These are phyloP conservation scores for Talaromyces sp. DNA, from an alignment of 2,329 filamentous ascomycete genomes.

Conservation along the genomic window DNA sequence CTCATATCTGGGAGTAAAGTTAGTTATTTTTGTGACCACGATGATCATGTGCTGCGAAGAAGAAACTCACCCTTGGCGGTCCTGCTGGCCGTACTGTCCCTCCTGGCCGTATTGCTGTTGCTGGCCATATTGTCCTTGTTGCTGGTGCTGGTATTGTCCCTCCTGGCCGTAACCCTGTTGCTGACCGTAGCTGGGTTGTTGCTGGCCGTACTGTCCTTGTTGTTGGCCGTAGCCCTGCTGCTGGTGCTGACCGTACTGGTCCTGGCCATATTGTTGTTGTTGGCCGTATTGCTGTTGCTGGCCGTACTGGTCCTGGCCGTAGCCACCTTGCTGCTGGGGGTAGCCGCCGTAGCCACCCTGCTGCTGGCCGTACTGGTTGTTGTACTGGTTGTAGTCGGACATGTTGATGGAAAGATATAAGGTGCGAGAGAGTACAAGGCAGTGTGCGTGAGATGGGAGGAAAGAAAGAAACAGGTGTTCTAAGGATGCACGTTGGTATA, in stretches of 20 bases:
- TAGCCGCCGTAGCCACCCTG: constrained; percentile 9
- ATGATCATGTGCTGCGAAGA: neutral
- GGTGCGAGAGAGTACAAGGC: too few species aligned
- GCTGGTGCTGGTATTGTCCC: constrained; percentile 12
- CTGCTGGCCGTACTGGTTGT: constrained; percentile 18
- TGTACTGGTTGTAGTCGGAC: constrained; percentile 17
- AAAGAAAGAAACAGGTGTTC: neutral
- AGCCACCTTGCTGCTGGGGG: constrained; percentile 7
- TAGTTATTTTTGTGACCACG: constrained; percentile 15
- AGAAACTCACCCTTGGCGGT: constrained; percentile 7
- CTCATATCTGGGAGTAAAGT: neutral
- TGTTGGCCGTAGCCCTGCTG: constrained; percentile 12
- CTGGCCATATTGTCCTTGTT: constrained; percentile 11
- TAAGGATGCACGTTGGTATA: neutral
- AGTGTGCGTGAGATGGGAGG: neutral
- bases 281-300: constrained; percentile 16
- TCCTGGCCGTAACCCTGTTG: constrained; percentile 17
- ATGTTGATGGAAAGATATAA: neutral
- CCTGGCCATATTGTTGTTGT: constrained; percentile 16
- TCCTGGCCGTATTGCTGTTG: constrained; percentile 18
- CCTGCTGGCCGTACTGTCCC: constrained; percentile 8
- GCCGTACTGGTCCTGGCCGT: constrained; percentile 14
- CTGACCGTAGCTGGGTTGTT: constrained; percentile 16
- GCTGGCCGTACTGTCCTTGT: constrained; percentile 17
- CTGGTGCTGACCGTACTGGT: constrained; percentile 14